Evolutionary conservation across 108 stramenopile genomes (phyloP).

Genomic region (Skeletonema grethae): DNA sequence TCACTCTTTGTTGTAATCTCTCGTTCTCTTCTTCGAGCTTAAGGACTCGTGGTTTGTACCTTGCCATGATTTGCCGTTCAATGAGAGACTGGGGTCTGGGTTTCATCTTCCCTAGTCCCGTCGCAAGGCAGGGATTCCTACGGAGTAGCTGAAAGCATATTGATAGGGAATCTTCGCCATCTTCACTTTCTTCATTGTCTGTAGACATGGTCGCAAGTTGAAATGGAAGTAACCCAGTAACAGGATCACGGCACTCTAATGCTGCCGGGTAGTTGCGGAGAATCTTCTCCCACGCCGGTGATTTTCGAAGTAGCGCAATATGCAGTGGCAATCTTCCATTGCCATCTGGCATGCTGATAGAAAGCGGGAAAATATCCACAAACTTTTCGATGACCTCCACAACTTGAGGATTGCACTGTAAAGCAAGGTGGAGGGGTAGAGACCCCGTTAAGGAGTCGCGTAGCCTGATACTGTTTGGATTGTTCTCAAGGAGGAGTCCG

Average conservation of each 20-base stretch:
- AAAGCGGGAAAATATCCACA: slow-evolving; percentile 31
- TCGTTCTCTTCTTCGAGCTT: slow-evolving; percentile 43
- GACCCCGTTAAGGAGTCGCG: slow-evolving; percentile 40
- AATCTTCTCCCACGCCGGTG: slow-evolving; percentile 37
- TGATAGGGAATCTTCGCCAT: slow-evolving; percentile 18
- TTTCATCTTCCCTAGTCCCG: slow-evolving; percentile 26
- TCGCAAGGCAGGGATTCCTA: slow-evolving; percentile 40
- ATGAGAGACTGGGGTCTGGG: slow-evolving; percentile 8
- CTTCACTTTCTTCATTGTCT: slow-evolving; percentile 8
- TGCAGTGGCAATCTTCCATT: slow-evolving; percentile 53
- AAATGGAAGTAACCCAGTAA: slow-evolving; percentile 46
- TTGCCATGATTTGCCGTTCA: slow-evolving; percentile 28
- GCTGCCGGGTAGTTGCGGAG: slow-evolving; percentile 25
- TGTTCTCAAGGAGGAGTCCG: slow-evolving; percentile 32
- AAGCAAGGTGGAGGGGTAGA: slow-evolving; percentile 37
- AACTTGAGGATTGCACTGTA: slow-evolving; percentile 34
- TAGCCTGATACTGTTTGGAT: slow-evolving; percentile 35
- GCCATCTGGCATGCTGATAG: slow-evolving; percentile 30
- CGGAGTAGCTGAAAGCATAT: slow-evolving; percentile 34
- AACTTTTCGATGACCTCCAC: slow-evolving; percentile 31
- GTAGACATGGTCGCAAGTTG: slow-evolving; percentile 42
- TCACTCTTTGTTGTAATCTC: slow-evolving; percentile 23
- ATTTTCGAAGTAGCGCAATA: slow-evolving; percentile 37
- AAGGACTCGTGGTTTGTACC: slow-evolving; percentile 26
- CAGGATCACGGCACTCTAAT: slow-evolving; percentile 44